Base-by-base conservation (phyloP, 345 rosid species). In the Euclidium syriacum region DNA sequence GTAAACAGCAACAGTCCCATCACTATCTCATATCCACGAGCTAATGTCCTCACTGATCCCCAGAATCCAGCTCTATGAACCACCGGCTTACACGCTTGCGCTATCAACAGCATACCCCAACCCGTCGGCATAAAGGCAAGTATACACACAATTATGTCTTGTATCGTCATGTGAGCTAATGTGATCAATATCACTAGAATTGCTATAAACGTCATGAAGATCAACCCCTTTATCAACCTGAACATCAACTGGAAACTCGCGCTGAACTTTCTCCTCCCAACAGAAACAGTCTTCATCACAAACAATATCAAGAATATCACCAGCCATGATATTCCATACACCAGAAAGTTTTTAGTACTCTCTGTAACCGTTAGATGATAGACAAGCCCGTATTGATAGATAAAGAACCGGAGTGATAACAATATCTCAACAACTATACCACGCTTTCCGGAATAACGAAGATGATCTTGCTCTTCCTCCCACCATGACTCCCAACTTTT, bases 401-500 rank as follows among this genome's bases (percentile, higher is more conserved):
- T 83, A 66, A 95, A 95, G 76, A 90, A 90, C 40, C 99, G 78
- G 43, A 86, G 62, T 48, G 99, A 69, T 60, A 95, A 79, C 74
- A 90, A 38, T 52, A 95, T 95, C 86, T 95, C 99, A 11, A 88
- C 92, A 20, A 83, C 27, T 61, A 90, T 78, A 51, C 99, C 99
- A 39, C 99, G 99, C 72, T 78, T 86, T 60, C 99, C 99, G 15
- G 99, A 95, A 75, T 77, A 62, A 19, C 46, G 87, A 41, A 95
- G 87, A 81, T 95, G 99, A 52, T 90, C 97, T 68, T 90, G 96
- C 75, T 95, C 99, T 73, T 95, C 95, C 55, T 95, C 99, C 99
- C 99, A 95, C 99, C 99, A 95, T 1, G 99, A 95, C 68, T 95
- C 99, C 99, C 99, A 95, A 72, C 99, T 90, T 68, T 95, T 95